These are phyloP conservation scores for Malassezia slooffiae DNA, from an alignment of 1,284 basidiomycete genomes.

Conservation along the genomic window DNA sequence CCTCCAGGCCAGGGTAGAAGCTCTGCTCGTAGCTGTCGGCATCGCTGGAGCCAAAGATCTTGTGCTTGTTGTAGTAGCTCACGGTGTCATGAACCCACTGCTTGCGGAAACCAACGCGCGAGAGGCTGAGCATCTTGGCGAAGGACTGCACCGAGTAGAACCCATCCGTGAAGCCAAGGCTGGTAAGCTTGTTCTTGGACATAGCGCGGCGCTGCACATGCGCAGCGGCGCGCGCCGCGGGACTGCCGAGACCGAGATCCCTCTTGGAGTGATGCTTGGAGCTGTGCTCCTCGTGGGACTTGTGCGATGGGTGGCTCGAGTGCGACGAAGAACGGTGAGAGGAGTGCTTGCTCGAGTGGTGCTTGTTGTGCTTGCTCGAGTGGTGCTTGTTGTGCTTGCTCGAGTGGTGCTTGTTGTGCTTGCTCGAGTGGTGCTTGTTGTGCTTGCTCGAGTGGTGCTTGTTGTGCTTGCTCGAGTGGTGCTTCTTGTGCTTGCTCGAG, in stretches of 20 bases:
- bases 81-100: conserved; percentile 13
- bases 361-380: no score
- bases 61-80: conserved; percentile 2
- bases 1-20: conserved; percentile 4
- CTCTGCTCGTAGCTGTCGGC: conserved; percentile 1
- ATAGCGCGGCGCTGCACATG: no score
- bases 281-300: no score
- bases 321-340: no score
- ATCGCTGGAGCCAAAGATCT: background rate
- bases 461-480: background rate
- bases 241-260: no score
- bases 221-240: no score
- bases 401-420: background rate
- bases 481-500: background rate
- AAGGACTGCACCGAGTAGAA: conserved; percentile 8
- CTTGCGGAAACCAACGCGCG: conserved; percentile 13
- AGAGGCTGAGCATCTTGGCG: conserved; percentile 7
- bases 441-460: background rate
- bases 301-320: no score
- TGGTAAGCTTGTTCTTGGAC: no score
- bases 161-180: conserved; percentile 11
- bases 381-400: background rate
- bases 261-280: no score
- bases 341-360: no score
- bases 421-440: background rate